Conservation (phyloP, 2,329 filamentous ascomycete genomes). For the Arthrobotrys conoides region DNA sequence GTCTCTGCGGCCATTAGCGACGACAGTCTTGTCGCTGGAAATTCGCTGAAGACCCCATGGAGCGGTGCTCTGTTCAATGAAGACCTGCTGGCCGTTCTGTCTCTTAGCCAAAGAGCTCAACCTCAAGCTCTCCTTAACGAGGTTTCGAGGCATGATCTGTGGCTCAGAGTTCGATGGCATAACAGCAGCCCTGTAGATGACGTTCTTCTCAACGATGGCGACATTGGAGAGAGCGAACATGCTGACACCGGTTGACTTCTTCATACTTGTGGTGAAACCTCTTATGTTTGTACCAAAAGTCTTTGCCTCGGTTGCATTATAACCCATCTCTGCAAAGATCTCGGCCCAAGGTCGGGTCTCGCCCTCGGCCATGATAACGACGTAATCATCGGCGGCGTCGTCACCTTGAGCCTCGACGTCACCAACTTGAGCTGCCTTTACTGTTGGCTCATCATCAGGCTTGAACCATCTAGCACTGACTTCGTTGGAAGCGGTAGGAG, state of each 20-base stretch:
- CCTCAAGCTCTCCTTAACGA: constrained; percentile 61
- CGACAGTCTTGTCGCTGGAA: constrained; percentile 64
- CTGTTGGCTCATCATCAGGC: constrained; percentile 23
- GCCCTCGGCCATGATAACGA: constrained; percentile 62
- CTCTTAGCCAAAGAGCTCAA: constrained; percentile 41
- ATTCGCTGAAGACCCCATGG: constrained; percentile 65
- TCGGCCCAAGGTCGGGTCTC: constrained; percentile 62
- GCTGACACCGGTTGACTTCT: constrained; percentile 47
- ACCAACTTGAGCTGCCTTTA: constrained; percentile 19
- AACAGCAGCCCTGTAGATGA: constrained; percentile 47
- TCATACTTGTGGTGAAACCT: constrained; percentile 63
- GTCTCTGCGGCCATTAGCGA: constrained; percentile 63
- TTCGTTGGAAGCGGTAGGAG: constrained; percentile 39
- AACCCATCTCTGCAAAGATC: constrained; percentile 62
- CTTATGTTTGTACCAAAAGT: constrained; percentile 64
- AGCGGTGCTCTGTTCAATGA: constrained; percentile 58
- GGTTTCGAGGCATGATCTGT: constrained; percentile 55
- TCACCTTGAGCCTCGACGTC: constrained; percentile 20
- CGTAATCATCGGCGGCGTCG: constrained; percentile 60
- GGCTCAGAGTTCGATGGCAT: constrained; percentile 50
- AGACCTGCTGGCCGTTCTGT: constrained; percentile 33
- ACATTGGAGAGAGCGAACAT: constrained; percentile 57
- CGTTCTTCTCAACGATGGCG: constrained; percentile 53
- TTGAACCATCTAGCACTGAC: constrained; percentile 51
- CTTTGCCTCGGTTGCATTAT: constrained; percentile 65